phyloP scores from a whole-genome alignment of 352 stramenopile species.

The Globisporangium takayamanum region DNA sequence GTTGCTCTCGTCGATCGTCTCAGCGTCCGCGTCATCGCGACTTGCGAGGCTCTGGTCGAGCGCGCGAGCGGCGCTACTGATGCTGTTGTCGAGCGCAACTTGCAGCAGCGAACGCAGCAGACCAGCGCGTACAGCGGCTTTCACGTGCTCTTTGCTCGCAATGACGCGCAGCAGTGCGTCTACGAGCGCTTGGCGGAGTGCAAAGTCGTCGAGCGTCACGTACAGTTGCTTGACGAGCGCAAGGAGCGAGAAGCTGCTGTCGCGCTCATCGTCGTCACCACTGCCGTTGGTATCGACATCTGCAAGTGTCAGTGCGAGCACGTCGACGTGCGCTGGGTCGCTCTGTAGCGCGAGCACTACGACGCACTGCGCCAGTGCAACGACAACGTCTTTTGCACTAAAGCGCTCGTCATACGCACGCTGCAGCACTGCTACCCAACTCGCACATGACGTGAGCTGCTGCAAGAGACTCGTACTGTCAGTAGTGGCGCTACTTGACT shows the following conservation, averaged over 20 bases:
- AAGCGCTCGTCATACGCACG: slow-evolving; percentile 29
- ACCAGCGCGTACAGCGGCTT: slow-evolving; percentile 28
- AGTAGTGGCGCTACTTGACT: not conserved
- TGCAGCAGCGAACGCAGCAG: slow-evolving; percentile 41
- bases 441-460: not conserved
- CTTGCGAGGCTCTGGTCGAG: not conserved
- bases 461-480: not conserved
- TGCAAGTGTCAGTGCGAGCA: slow-evolving; percentile 5
- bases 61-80: not conserved
- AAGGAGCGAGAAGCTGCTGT: slow-evolving; percentile 16
- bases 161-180: slow-evolving; percentile 23
- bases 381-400: slow-evolving; percentile 22
- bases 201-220: slow-evolving; percentile 35
- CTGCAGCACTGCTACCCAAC: slow-evolving; percentile 16
- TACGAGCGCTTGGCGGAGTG: slow-evolving; percentile 26
- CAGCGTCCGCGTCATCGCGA: slow-evolving; percentile 3
- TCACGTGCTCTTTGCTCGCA: slow-evolving; percentile 40
- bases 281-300: not conserved
- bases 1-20: not conserved
- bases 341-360: slow-evolving; percentile 15
- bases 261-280: not conserved
- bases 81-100: slow-evolving; percentile 27
- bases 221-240: slow-evolving; percentile 74
- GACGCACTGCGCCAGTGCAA: slow-evolving; percentile 35
- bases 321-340: not conserved